phyloP scores from a whole-genome alignment of 805 yeast species.

The Pichia cabralensis region DNA sequence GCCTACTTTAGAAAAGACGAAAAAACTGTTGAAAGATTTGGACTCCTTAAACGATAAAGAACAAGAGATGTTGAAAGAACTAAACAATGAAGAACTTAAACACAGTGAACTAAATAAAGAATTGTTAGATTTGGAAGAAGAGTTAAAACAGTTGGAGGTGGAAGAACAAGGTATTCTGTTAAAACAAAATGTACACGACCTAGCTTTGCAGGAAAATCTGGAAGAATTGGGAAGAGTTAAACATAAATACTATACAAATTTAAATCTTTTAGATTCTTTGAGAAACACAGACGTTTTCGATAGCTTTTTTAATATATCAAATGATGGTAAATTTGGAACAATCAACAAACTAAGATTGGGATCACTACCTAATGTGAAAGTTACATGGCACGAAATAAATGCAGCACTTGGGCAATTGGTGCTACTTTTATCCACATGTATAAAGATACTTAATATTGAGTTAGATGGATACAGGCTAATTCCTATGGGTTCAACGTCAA shows the following conservation, averaged over 20 bases:
- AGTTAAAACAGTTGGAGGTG: constrained; percentile 26
- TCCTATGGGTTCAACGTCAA: constrained; percentile 81
- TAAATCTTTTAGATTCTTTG: constrained; percentile 58
- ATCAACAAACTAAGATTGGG: constrained; percentile 86
- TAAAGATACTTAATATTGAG: constrained; percentile 43
- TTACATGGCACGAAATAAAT: constrained; percentile 86
- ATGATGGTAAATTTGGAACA: constrained; percentile 76
- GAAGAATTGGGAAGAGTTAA: constrained; percentile 49
- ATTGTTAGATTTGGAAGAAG: constrained; percentile 33
- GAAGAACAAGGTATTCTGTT: constrained; percentile 39
- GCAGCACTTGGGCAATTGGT: constrained; percentile 86
- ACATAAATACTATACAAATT: constrained; percentile 50
- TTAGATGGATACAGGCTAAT: constrained; percentile 52
- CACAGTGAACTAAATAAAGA: constrained; percentile 38
- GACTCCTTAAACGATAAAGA: constrained; percentile 33
- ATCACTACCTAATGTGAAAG: constrained; percentile 41
- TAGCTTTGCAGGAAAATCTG: constrained; percentile 42
- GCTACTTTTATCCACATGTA: constrained; percentile 55
- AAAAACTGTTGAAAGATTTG: constrained; percentile 37
- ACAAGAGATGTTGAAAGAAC: constrained; percentile 26
- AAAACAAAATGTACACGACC: constrained; percentile 34
- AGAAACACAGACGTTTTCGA: constrained; percentile 73
- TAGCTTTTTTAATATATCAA: constrained; percentile 75
- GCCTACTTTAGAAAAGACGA: constrained; percentile 32
- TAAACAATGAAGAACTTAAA: constrained; percentile 33